Conservation (phyloP, 2,329 filamentous ascomycete species). For the Beauveria varroae region DNA sequence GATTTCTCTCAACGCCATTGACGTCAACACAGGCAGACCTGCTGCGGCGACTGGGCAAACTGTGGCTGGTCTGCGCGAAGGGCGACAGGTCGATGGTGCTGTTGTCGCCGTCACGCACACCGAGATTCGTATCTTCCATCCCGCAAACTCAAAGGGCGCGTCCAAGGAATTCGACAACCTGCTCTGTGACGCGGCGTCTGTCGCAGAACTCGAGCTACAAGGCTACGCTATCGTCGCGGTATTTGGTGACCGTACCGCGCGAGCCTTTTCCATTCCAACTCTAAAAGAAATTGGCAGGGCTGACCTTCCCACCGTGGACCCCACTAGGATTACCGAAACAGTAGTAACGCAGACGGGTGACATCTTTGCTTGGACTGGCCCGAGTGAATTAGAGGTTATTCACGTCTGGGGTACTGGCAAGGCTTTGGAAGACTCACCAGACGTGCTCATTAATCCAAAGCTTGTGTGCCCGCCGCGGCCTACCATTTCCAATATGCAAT, state of each 20-base stretch:
- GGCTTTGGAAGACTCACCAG: conserved; percentile 53
- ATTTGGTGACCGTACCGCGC: conserved; percentile 73
- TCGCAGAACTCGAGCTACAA: conserved; percentile 66
- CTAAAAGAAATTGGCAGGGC: conserved; percentile 74
- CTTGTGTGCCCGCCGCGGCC: conserved; percentile 70
- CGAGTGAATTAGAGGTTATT: conserved; percentile 76
- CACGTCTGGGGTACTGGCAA: conserved; percentile 75
- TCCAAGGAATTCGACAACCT: conserved; percentile 81
- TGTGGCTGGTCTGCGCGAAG: conserved; percentile 70
- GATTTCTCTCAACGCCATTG: conserved; percentile 71
- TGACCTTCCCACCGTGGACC: conserved; percentile 63
- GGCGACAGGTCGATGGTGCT: conserved; percentile 69
- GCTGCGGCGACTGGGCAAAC: conserved; percentile 68
- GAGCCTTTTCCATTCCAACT: conserved; percentile 79
- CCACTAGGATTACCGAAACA: conserved; percentile 60
- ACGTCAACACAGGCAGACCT: conserved; percentile 66
- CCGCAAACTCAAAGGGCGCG: conserved; percentile 78
- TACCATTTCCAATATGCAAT: conserved; percentile 91
- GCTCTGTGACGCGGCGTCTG: conserved; percentile 71
- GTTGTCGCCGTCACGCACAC: conserved; percentile 63
- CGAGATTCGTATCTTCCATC: conserved; percentile 82
- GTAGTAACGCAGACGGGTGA: conserved; percentile 72
- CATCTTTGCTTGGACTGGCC: conserved; percentile 80
- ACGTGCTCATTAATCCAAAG: conserved; percentile 72
- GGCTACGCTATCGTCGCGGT: conserved; percentile 75